Evolutionary conservation across 1,139 yeast species (phyloP).

Genomic region (Ogataea hybrid): DNA sequence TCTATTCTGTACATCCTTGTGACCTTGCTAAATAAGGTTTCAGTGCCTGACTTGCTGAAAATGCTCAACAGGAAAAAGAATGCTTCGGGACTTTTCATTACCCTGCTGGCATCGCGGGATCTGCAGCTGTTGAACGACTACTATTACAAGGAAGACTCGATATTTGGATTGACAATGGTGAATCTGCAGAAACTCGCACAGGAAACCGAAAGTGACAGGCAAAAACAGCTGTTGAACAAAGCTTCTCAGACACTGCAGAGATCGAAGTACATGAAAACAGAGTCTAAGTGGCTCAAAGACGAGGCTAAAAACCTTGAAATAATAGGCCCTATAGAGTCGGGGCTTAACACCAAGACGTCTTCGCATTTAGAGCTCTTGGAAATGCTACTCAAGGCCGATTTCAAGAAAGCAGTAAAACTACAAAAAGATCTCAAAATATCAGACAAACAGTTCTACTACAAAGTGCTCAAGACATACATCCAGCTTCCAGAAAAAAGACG

Average conservation of each 20-base stretch:
- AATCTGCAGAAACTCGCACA: slow-evolving; percentile 30
- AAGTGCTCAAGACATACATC: slow-evolving; percentile 55
- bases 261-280: slow-evolving; percentile 22
- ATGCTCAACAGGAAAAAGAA: slow-evolving; percentile 44
- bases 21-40: slow-evolving; percentile 45
- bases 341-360: slow-evolving; percentile 38
- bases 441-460: slow-evolving; percentile 62
- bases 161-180: slow-evolving; percentile 43
- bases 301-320: slow-evolving; percentile 17
- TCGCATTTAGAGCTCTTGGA: slow-evolving; percentile 58
- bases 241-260: slow-evolving; percentile 30
- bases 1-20: slow-evolving; percentile 60
- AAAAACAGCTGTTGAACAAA: slow-evolving; percentile 17
- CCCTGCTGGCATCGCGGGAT: slow-evolving; percentile 36
- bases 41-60: slow-evolving; percentile 55
- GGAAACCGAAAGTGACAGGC: slow-evolving; percentile 7
- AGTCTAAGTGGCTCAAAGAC: slow-evolving; percentile 20
- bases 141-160: slow-evolving; percentile 59
- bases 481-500: slow-evolving; percentile 54
- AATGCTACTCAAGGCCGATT: slow-evolving; percentile 56
- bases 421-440: slow-evolving; percentile 62
- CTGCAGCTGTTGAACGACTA: slow-evolving; percentile 46
- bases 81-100: slow-evolving; percentile 42
- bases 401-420: slow-evolving; percentile 54
- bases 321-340: slow-evolving; percentile 36